A percentile compares a stretch with the other conserved stretches of the same genome.
Conservation (phyloP, 2,329 filamentous ascomycete species). For the Penicillium frequentans region DNA sequence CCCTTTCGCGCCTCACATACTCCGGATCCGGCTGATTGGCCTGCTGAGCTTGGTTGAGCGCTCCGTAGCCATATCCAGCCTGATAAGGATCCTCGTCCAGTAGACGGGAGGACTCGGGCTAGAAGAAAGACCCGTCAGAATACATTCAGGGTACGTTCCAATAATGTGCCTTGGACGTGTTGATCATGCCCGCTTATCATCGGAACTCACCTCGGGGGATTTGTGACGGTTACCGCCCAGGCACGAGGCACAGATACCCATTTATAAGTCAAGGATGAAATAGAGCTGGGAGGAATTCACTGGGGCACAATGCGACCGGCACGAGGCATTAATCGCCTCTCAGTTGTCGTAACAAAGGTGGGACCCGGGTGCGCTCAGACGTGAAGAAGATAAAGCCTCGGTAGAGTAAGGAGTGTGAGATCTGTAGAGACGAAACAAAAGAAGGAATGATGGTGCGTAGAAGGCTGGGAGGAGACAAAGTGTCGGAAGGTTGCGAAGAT, state of each 20-base stretch:
- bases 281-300: background rate
- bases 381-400: background rate
- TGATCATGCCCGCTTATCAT: background rate
- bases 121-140: constrained; percentile 13
- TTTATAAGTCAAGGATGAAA: constrained; percentile 24
- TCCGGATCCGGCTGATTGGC: constrained; percentile 43
- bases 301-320: constrained; percentile 14
- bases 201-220: constrained; percentile 33
- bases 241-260: constrained; percentile 48
- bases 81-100: constrained; percentile 49
- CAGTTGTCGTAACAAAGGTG: constrained; percentile 14
- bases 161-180: constrained; percentile 14
- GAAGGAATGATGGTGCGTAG: constrained; percentile 7
- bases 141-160: constrained; percentile 13
- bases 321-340: constrained; percentile 21
- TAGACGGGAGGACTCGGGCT: constrained; percentile 45
- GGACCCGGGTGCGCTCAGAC: constrained; percentile 5
- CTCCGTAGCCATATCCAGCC: constrained; percentile 44
- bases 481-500: constrained; percentile 1
- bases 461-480: background rate
- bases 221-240: constrained; percentile 41
- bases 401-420: constrained; percentile 16
- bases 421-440: constrained; percentile 5
- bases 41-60: constrained; percentile 38
- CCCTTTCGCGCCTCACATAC: constrained; percentile 44